Evolutionary conservation across 805 yeast genomes (phyloP), one percentile per base, ranked within the genome.

Genomic region (Kodamaea hsintzibuensis): DNA sequence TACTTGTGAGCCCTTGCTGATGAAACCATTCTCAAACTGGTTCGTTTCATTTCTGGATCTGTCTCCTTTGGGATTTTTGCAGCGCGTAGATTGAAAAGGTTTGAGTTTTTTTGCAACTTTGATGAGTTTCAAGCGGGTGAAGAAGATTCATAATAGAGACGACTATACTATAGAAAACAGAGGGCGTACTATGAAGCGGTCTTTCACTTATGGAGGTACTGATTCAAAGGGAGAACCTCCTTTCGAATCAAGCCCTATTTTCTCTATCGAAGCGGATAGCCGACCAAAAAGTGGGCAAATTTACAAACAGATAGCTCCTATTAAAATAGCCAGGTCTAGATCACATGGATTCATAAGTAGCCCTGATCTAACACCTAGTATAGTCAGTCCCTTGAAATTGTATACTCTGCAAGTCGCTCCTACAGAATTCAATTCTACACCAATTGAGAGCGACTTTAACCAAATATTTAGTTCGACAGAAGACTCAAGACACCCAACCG

Each of bases 401-500:
- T 5, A 30, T 2, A 10, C 35, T 30, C 13, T 12, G 35, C 35
- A 5, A 9, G 8, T 9, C 2, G 35, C 3, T 12, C 4, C 35
- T 30, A 12, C 35, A 30, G 5, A 5, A 30, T 8, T 8, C 2
- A 30, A 30, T 10, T 9, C 33, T 27, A 27, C 33, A 27, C 33
- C 33, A 7, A 30, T 30, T 30, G 35, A 6, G 25, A 22, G 8
- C 5, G 35, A 12, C 10, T 30, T 30, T 2, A 8, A 9, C 8
- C 35, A 22, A 22, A 22, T 22, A 22, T 22, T 8, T n/a, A n/a
- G n/a, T 18, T 42, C 45, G 13, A 6, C 22, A 10, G 27, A 16
- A 7, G 22, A 42, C 3, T 42, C 46, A 4, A 50, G 53, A 19
- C 49, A 45, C 46, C 53, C 49, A 1, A 50, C 49, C 1, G 45